A percentile compares a stretch with the other conserved stretches of the same genome.
phyloP scores from a whole-genome alignment of 2,329 filamentous ascomycete genomes.

The Epicoccum nigrum region DNA sequence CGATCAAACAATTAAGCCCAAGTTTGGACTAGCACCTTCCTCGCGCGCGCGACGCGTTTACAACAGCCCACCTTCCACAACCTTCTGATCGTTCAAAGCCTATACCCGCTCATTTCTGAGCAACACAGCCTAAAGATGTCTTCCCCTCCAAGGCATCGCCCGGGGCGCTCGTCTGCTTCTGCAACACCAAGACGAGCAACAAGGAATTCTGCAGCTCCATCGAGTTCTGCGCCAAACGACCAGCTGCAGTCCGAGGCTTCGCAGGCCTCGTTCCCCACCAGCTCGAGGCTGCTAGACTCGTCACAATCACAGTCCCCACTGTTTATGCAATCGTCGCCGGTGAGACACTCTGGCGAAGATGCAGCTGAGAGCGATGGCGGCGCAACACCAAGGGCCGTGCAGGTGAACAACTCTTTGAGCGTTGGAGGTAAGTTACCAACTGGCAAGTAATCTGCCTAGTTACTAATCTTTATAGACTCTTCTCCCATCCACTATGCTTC shows the following conservation, averaged over 20 bases:
- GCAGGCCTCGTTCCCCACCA: constrained; percentile 52
- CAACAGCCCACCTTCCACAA: constrained; percentile 21
- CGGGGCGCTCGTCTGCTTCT: constrained; percentile 60
- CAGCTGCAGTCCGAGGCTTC: constrained; percentile 53
- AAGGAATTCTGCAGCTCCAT: constrained; percentile 61
- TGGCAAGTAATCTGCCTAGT: background rate
- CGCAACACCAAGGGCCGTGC: constrained; percentile 69
- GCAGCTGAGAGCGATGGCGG: constrained; percentile 63
- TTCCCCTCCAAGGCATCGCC: constrained; percentile 64
- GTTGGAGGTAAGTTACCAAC: constrained; percentile 64
- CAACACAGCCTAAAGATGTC: constrained; percentile 58
- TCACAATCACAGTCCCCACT: constrained; percentile 81
- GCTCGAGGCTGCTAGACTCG: constrained; percentile 51
- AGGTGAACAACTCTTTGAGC: constrained; percentile 54
- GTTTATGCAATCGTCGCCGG: constrained; percentile 72
- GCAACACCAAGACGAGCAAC: constrained; percentile 62
- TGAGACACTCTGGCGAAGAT: constrained; percentile 51
- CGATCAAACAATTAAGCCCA: background rate
- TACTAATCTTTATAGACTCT: constrained; percentile 67
- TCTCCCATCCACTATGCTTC: constrained; percentile 91
- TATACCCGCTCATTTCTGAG: constrained; percentile 6
- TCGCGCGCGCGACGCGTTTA: constrained; percentile 30
- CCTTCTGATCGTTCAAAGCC: background rate
- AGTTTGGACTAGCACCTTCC: constrained; percentile 24
- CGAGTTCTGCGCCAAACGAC: constrained; percentile 55